These are phyloP conservation scores for Pseudocercospora musae DNA, from an alignment of 2,329 filamentous ascomycete genomes.

Conservation along the genomic window DNA sequence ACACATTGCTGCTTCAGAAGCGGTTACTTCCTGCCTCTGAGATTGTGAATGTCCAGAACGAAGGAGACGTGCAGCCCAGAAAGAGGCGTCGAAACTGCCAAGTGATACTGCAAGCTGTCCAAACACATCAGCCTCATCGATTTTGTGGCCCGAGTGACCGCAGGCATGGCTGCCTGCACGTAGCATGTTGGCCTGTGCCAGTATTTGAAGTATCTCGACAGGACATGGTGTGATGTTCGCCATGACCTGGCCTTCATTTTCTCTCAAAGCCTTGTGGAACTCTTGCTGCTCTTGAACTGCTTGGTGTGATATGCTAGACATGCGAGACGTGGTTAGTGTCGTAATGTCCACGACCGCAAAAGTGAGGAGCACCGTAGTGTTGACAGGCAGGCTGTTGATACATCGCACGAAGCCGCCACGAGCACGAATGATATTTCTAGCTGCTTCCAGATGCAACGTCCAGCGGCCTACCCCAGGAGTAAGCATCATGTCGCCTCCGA, in stretches of 20 bases:
- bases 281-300: background rate
- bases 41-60: background rate
- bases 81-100: background rate
- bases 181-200: background rate
- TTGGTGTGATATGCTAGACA: background rate
- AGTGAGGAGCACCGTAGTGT: background rate
- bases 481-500: background rate
- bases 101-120: background rate
- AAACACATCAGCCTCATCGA: background rate
- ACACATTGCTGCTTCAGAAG: background rate
- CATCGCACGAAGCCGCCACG: background rate
- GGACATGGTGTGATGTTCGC: background rate
- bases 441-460: background rate
- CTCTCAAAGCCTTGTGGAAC: background rate
- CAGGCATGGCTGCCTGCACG: background rate
- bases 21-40: background rate
- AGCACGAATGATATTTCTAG: background rate
- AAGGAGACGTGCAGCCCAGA: background rate
- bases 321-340: background rate
- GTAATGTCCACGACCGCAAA: background rate
- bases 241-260: background rate
- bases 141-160: background rate
- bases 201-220: background rate
- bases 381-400: background rate
- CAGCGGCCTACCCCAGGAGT: background rate